These are phyloP conservation scores for Lophiotrema nucula DNA, from an alignment of 495 filamentous ascomycete species.

Conservation along the genomic window DNA sequence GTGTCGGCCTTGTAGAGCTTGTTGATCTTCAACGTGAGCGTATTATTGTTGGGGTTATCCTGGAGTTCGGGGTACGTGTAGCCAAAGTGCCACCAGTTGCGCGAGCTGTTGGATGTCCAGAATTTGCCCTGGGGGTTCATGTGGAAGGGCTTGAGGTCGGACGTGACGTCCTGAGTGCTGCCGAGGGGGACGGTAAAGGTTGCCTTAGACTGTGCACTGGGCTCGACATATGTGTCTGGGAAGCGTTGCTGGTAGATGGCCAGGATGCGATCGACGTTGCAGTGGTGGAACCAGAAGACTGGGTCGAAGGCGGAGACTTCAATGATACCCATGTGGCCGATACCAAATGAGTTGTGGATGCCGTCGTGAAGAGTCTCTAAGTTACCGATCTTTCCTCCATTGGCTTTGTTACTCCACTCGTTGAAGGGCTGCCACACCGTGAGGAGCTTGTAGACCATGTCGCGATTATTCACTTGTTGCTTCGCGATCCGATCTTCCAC, in stretches of 20 bases:
- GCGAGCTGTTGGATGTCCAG: conserved; percentile 38
- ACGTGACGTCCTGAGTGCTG: conserved; percentile 6
- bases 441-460: conserved; percentile 24
- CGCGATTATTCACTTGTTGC: conserved; percentile 18
- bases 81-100: conserved; percentile 42
- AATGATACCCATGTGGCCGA: conserved; percentile 23
- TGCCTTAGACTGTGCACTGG: neutral
- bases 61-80: conserved; percentile 52
- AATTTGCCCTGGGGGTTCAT: conserved; percentile 35
- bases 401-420: conserved; percentile 26
- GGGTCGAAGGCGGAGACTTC: conserved; percentile 25
- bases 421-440: conserved; percentile 22
- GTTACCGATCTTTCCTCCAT: conserved; percentile 21
- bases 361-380: conserved; percentile 25
- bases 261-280: conserved; percentile 24
- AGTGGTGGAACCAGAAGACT: conserved; percentile 30
- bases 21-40: conserved; percentile 15
- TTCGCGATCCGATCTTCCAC: conserved; percentile 2
- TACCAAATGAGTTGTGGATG: conserved; percentile 25
- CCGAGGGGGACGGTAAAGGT: conserved; percentile 7
- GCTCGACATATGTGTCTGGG: conserved; percentile 25
- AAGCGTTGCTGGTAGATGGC: conserved; percentile 27
- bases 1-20: conserved; percentile 16
- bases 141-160: conserved; percentile 39
- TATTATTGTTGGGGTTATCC: conserved; percentile 29